Percentiles rank a stretch among this genome's conserved stretches.
phyloP scores from a whole-genome alignment of 2,329 filamentous ascomycete species.

The Aspergillus hortae region DNA sequence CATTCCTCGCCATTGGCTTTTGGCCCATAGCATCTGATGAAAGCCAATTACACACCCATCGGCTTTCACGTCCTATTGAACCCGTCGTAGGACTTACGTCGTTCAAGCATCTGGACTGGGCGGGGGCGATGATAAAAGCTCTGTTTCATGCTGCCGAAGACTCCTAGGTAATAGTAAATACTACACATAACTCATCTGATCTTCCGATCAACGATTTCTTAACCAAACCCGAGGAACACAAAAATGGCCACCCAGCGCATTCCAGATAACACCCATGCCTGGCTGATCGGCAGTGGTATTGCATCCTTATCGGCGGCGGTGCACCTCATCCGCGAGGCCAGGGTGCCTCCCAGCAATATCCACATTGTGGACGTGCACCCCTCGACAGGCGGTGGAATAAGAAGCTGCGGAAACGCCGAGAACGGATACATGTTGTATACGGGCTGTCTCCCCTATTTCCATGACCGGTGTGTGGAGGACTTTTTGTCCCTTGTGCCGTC shows the following conservation, averaged over 20 bases:
- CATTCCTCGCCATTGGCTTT: too few species aligned
- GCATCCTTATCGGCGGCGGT: slow-evolving; percentile 34
- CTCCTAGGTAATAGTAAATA: too few species aligned
- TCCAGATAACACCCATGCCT: slow-evolving; percentile 18
- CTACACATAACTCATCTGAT: too few species aligned
- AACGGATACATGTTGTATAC: slow-evolving; percentile 32
- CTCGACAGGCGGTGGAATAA: slow-evolving; percentile 28
- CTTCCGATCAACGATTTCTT: too few species aligned
- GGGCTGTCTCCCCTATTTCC: slow-evolving; percentile 31
- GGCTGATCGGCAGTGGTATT: slow-evolving; percentile 36
- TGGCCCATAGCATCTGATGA: too few species aligned
- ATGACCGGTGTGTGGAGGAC: slow-evolving; percentile 31
- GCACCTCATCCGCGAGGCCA: slow-evolving; percentile 32
- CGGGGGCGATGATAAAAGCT: too few species aligned
- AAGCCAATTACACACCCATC: too few species aligned
- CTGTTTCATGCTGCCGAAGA: too few species aligned
- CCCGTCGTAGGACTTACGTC: too few species aligned
- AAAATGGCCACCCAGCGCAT: neutral
- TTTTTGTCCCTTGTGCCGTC: slow-evolving; percentile 29
- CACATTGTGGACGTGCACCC: slow-evolving; percentile 33
- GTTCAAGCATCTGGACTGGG: too few species aligned
- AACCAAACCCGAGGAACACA: neutral
- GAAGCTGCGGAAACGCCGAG: slow-evolving; percentile 22
- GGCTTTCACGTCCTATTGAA: too few species aligned
- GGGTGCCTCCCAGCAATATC: slow-evolving; percentile 29